Evolutionary conservation across 257 asterid species (phyloP).

Genomic region (Voacanga thouarsii): DNA sequence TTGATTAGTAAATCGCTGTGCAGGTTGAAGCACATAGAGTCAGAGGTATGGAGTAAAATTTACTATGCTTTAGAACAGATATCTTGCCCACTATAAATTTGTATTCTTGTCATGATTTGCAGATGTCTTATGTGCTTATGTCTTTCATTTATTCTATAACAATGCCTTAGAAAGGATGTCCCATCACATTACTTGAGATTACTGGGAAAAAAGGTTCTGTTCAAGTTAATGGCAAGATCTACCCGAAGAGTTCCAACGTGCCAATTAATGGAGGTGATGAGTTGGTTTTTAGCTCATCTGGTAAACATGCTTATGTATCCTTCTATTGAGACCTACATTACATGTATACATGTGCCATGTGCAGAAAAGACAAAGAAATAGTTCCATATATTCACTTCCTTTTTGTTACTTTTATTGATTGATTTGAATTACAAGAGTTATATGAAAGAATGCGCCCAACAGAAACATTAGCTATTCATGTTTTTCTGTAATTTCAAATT

Average conservation of each 20-base stretch:
- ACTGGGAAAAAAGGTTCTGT: conserved; percentile 80
- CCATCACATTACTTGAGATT: conserved; percentile 64
- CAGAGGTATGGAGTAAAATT: conserved; percentile 47
- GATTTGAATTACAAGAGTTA: neutral
- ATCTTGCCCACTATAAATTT: neutral
- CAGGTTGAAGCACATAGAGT: conserved; percentile 54
- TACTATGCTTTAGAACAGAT: neutral
- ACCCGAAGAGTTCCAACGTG: conserved; percentile 56
- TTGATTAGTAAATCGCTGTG: conserved; percentile 66
- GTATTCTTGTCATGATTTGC: neutral
- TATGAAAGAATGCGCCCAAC: neutral
- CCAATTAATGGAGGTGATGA: conserved; percentile 78
- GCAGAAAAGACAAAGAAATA: neutral
- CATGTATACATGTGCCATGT: neutral
- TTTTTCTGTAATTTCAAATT: neutral
- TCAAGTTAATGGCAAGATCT: conserved; percentile 73
- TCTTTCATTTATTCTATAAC: conserved; percentile 9
- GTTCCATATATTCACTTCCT: neutral
- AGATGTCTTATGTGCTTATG: neutral
- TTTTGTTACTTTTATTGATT: neutral
- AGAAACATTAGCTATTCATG: neutral
- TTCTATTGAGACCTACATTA: conserved; percentile 18
- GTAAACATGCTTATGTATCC: conserved; percentile 86
- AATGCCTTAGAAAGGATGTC: conserved; percentile 53
- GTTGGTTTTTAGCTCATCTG: conserved; percentile 67